These are phyloP conservation scores for Fusarium ramigenum DNA, from an alignment of 2,329 filamentous ascomycete species.

Conservation along the genomic window DNA sequence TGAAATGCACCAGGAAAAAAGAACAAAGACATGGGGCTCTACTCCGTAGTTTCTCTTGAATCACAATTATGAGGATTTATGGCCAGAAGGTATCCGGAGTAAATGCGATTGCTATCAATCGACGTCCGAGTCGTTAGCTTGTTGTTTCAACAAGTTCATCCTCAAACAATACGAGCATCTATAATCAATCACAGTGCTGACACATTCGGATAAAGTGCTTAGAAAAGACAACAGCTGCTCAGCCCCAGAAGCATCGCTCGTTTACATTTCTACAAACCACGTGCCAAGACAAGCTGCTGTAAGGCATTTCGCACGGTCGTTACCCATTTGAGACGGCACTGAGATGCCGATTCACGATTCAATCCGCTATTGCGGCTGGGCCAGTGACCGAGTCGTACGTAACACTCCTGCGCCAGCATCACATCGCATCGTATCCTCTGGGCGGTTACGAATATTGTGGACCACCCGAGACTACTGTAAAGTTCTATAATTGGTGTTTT, in stretches of 20 bases:
- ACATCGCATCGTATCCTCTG: neutral
- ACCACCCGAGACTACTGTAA: neutral
- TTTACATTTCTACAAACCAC: neutral
- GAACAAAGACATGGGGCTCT: accelerated
- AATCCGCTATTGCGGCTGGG: constrained; percentile 1
- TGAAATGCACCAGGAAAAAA: accelerated
- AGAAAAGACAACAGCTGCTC: neutral
- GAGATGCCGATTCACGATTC: neutral
- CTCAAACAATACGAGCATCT: neutral
- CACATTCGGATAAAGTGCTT: neutral
- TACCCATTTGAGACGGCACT: neutral
- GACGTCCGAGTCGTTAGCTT: accelerated
- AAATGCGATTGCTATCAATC: neutral
- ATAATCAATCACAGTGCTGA: neutral
- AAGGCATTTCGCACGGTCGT: neutral
- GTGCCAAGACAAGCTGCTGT: neutral
- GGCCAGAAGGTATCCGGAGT: neutral
- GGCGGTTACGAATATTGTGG: constrained; percentile 8
- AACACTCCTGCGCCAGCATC: constrained; percentile 2
- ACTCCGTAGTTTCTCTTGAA: accelerated
- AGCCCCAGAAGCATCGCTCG: neutral
- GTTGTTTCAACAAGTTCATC: neutral
- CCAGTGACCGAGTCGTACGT: neutral
- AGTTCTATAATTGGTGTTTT: neutral
- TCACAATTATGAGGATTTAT: accelerated